phyloP scores from a whole-genome alignment of 1,139 yeast species.

The Saccharomyces hybrid region DNA sequence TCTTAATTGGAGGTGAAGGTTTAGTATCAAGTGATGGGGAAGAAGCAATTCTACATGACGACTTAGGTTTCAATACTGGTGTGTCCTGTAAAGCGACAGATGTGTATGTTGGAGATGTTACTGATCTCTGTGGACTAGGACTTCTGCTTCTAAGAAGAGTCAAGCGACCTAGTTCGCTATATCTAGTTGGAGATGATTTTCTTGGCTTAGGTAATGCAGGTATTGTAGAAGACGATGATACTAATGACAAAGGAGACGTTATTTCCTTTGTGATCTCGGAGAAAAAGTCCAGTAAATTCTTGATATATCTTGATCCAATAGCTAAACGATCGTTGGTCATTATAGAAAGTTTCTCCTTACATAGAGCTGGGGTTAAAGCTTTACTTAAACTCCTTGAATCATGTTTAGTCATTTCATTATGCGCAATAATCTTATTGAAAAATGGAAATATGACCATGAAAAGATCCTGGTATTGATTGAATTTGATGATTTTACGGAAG shows the following conservation, averaged over 20 bases:
- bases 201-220: conserved; percentile 28
- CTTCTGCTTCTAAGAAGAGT: conserved; percentile 6
- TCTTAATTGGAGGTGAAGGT: conserved; percentile 8
- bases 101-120: not conserved
- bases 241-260: not conserved
- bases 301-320: conserved; percentile 46
- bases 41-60: not conserved
- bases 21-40: conserved; percentile 5
- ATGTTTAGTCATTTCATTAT: conserved; percentile 39
- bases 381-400: conserved; percentile 41
- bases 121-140: conserved; percentile 6
- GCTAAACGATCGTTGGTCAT: conserved; percentile 41
- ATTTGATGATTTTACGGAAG: conserved; percentile 33
- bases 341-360: conserved; percentile 44
- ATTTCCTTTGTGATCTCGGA: conserved; percentile 15
- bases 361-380: conserved; percentile 44
- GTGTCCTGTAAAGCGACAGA: not conserved
- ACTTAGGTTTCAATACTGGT: not conserved
- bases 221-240: conserved; percentile 4
- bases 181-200: conserved; percentile 21
- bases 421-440: conserved; percentile 34
- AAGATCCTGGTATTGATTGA: conserved; percentile 27
- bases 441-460: conserved; percentile 40
- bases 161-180: conserved; percentile 6
- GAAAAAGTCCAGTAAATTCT: conserved; percentile 46